phyloP scores from a whole-genome alignment of 495 filamentous ascomycete genomes.

The Talaromyces ruber region DNA sequence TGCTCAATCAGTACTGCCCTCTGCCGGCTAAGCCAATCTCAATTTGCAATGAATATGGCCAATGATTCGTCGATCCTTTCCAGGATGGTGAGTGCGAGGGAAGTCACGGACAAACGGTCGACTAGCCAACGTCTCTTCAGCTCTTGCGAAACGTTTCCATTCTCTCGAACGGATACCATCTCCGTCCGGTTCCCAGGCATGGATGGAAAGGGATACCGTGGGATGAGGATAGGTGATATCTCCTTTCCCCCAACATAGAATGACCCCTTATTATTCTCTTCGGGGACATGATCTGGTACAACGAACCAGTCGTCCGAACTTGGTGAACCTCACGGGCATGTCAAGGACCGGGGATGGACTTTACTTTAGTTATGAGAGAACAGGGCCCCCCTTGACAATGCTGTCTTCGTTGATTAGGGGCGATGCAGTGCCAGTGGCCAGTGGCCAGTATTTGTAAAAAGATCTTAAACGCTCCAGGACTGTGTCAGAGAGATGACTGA shows the following conservation, averaged over 20 bases:
- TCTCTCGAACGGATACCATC: not conserved
- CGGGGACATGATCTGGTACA: not conserved
- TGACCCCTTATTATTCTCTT: not conserved
- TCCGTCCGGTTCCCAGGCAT: not conserved
- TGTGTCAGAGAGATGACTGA: not conserved
- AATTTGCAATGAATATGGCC: not conserved
- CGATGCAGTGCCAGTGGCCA: not conserved
- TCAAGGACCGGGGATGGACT: not conserved
- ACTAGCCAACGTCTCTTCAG: not conserved
- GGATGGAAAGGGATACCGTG: not conserved
- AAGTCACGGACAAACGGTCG: not conserved
- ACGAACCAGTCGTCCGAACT: not conserved
- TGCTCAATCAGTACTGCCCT: not conserved
- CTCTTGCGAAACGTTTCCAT: not conserved
- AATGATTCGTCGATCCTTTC: not conserved
- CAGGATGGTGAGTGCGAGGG: not conserved
- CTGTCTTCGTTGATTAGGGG: not conserved
- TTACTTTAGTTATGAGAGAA: conserved; percentile 1
- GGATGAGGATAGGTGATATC: not conserved
- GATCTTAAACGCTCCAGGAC: not conserved
- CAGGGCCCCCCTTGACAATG: not conserved
- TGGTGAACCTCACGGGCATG: conserved; percentile 1
- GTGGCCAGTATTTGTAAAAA: conserved; percentile 1
- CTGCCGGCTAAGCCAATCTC: conserved; percentile 2
- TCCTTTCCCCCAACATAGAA: not conserved